Base-by-base conservation (phyloP, 2,329 filamentous ascomycete species). In the Apiospora aurea region DNA sequence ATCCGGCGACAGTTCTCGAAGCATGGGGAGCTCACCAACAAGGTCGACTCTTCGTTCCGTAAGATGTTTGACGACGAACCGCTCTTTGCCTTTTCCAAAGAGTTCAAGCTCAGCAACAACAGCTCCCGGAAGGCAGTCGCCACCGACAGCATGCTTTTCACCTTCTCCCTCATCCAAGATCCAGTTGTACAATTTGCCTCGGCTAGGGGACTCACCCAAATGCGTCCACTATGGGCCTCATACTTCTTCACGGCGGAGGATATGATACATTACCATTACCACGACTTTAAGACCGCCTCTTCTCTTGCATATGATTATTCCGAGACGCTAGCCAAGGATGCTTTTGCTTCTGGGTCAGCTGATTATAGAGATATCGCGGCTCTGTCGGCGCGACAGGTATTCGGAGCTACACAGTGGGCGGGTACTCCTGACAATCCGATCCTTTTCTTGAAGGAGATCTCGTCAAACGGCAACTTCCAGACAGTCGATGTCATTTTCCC, bases 401-500 rank as follows among this genome's bases (percentile, higher is more conserved):
- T 96, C 79, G 94, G 94, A 8, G 94, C 92, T 1, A 94, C 92
- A 4, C 91, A 90, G 74, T 94, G 95, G 83, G 88, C 92, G 8
- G 89, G 93, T 61, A 93, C 93, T 26, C 88, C 92, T 1, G 88
- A 94, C 4, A 86, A 90, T 74, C 92, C 93, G 0, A 87, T 96
- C 57, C 81, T 96, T 29, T 96, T 96, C 82, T 83, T 96, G 73
- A 96, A 96, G 79, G 94, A 96, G 80, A 96, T 96, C 71, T 94
- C 93, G 1, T 95, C 92, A 2, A 93, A 96, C 76, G 94, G 94
- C 4, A 96, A 97, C 77, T 91, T 91, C 80, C 94, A 96, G 79
- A 96, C 94, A 0, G 92, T 96, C 14, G 93, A 96, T 82, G 93
- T 97, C 71, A 96, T 97, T 76, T 96, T 95, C 84, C 94, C 94